These are phyloP conservation scores for Xylaria arbuscula DNA, from an alignment of 2,329 filamentous ascomycete species.

Conservation along the genomic window DNA sequence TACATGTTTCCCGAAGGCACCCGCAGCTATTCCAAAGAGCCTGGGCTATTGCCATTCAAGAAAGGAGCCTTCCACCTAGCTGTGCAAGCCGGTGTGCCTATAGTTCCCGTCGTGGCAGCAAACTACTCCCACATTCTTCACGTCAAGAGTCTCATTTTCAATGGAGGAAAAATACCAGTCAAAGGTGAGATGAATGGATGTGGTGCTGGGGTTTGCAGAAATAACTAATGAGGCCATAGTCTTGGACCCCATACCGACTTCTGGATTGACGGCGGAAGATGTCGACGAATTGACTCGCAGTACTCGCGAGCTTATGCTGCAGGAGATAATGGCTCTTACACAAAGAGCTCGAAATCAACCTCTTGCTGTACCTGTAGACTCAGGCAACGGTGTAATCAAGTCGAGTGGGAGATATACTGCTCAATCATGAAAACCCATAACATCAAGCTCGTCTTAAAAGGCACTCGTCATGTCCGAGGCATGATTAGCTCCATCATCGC, in stretches of 20 bases:
- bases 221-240: conserved; percentile 60
- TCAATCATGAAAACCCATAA: conserved; percentile 17
- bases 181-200: conserved; percentile 68
- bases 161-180: conserved; percentile 75
- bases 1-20: conserved; percentile 95
- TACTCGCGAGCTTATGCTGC: conserved; percentile 80
- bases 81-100: conserved; percentile 90
- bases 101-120: conserved; percentile 85
- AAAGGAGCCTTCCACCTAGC: conserved; percentile 98
- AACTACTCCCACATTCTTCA: conserved; percentile 82
- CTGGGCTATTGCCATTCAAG: conserved; percentile 92
- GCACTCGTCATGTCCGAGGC: not conserved
- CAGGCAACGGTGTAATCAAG: conserved; percentile 48
- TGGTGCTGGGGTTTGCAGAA: not conserved
- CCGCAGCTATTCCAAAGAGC: conserved; percentile 85
- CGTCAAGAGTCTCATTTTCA: conserved; percentile 72
- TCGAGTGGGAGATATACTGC: conserved; percentile 49
- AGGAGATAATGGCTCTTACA: conserved; percentile 68
- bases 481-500: not conserved
- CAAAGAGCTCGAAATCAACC: conserved; percentile 60
- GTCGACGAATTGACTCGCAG: conserved; percentile 77
- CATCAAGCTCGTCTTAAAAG: not conserved
- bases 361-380: conserved; percentile 44
- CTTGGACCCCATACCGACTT: conserved; percentile 82
- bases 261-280: conserved; percentile 77